These are phyloP conservation scores for Rhodotorula sp. DNA, from an alignment of 1,284 basidiomycete species.

Conservation along the genomic window DNA sequence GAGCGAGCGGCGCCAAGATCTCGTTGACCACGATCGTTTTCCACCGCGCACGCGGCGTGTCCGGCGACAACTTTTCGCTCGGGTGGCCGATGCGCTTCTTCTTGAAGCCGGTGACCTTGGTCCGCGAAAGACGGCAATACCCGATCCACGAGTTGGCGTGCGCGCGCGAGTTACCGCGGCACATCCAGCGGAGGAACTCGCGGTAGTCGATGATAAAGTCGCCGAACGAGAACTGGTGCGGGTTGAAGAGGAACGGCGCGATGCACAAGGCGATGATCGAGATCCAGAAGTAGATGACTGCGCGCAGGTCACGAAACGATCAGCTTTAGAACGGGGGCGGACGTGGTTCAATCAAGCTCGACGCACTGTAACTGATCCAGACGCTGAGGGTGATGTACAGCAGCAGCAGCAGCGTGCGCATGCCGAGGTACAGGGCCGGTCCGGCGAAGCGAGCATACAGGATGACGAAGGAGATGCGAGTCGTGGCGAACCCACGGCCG, in stretches of 20 bases:
- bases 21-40: conserved; percentile 82
- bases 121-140: conserved; percentile 88
- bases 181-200: conserved; percentile 97
- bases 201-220: conserved; percentile 96
- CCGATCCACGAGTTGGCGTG: conserved; percentile 97
- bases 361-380: conserved; percentile 69
- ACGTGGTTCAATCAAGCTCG: neutral
- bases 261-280: conserved; percentile 70
- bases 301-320: neutral
- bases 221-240: conserved; percentile 90
- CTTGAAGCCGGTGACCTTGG: conserved; percentile 96
- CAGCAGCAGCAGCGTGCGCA: conserved; percentile 82
- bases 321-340: neutral
- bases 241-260: conserved; percentile 94
- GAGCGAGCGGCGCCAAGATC: conserved; percentile 75
- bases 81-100: conserved; percentile 91
- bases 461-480: conserved; percentile 86
- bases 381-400: conserved; percentile 85
- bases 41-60: conserved; percentile 87
- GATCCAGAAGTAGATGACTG: conserved; percentile 86
- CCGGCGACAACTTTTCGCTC: conserved; percentile 86
- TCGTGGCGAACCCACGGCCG: conserved; percentile 95
- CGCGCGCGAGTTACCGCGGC: conserved; percentile 89
- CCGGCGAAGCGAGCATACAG: conserved; percentile 93
- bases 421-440: conserved; percentile 91